Evolutionary conservation across 1,284 basidiomycete species (phyloP), one percentile per base, ranked within the genome.

Genomic region (Cryptococcus floricola): DNA sequence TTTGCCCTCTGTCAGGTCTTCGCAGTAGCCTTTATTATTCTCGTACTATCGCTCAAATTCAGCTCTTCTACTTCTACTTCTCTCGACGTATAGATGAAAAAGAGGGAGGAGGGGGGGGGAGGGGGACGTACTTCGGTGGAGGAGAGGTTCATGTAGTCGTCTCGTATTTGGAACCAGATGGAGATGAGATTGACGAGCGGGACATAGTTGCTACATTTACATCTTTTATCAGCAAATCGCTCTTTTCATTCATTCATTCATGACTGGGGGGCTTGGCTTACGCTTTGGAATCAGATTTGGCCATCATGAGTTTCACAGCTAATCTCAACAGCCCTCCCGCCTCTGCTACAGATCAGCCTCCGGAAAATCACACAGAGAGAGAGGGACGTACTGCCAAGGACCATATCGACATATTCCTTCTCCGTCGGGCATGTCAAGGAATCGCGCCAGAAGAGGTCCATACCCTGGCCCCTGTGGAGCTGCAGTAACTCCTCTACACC

Each of bases 91-190:
- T 23, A 23, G 23, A 23, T 23, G 2, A 23, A 23, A 23, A 23
- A 23, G 23, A 23, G 23, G 23, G 23, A 23, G 23, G 23, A 23
- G 2, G 23, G 23, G 3, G 3, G 23, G 6, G 13, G 10, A 12
- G 8, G 14, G 19, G 13, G 7, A 34, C 74, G 39, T 63, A 90
- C 91, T 79, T 91, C 84, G 25, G 83, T 83, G 48, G 88, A 91
- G 67, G 94, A 87, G 37, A 98, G 79, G 71, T 98, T 98, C 87
- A 96, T 91, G 58, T 95, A 91, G 73, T 99, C 95, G 72, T 99
- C 96, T 25, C 94, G 81, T 63, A 99, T 96, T 75, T 98, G 96
- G 74, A 95, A 98, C 68, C 87, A 89, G 14, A 98, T 84, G 1
- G 95, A 92, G 61, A 98, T 89, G 10, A 98, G 82, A 73, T 97